phyloP scores from a whole-genome alignment of 192 early-diverging fungal genomes.

The Backusella liffmaniae region DNA sequence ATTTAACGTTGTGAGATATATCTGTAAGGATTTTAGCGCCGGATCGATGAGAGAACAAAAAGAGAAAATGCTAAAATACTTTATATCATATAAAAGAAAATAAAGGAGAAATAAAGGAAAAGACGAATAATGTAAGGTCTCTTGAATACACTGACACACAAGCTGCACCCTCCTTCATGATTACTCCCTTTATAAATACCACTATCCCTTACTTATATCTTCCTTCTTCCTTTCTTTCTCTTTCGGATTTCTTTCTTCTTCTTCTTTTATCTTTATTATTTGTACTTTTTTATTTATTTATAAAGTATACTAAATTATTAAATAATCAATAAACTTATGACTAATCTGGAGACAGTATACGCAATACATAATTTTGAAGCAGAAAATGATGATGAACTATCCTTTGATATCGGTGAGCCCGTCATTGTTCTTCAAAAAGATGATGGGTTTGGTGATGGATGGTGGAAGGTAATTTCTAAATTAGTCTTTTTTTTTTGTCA shows the following conservation, averaged over 20 bases:
- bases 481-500: not conserved
- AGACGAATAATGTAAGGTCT: not conserved
- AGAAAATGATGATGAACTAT: slow-evolving; percentile 70
- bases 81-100: not conserved
- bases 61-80: not conserved
- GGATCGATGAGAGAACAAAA: not conserved
- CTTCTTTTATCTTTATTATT: not conserved
- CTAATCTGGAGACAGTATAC: slow-evolving; percentile 47
- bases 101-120: not conserved
- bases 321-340: not conserved
- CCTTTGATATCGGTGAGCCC: slow-evolving; percentile 61
- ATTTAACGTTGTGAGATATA: not conserved
- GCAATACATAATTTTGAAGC: slow-evolving; percentile 57
- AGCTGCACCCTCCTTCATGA: not conserved
- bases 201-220: not conserved
- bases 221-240: not conserved
- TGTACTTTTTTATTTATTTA: not conserved
- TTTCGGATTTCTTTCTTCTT: not conserved
- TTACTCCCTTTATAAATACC: not conserved
- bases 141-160: not conserved
- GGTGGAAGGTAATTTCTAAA: slow-evolving; percentile 64
- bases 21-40: not conserved
- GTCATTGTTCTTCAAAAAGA: slow-evolving; percentile 72
- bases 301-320: not conserved
- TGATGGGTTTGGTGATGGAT: slow-evolving; percentile 75